Base-by-base conservation (phyloP, 768 basidiomycete species). In the Rhizopogon salebrosus region DNA sequence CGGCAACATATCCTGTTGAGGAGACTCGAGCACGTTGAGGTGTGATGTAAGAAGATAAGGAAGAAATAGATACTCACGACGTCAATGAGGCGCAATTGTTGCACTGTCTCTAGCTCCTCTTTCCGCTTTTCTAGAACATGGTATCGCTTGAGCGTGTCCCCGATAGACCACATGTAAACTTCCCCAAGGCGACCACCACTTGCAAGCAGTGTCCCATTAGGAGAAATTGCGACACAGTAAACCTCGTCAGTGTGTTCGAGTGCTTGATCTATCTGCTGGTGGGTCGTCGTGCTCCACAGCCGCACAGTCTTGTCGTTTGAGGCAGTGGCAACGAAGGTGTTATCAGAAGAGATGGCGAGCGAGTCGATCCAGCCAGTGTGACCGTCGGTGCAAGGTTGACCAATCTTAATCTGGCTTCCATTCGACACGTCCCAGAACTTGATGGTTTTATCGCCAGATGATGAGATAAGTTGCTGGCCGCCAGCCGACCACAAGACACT, bases 401-500 rank as follows among this genome's bases (percentile, higher is more conserved):
- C n/a, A n/a, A n/a, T n/a, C n/a, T 63, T 63, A 48, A 69, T 42
- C 46, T 67, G 67, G 14, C 65, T 57, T 7, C 65, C 65, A 1
- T 58, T 60, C 55, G 61, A 39, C 56, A 56, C 60, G 49, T 67
- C 62, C 67, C 65, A 68, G 31, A 67, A 49, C 22, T 64, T 65
- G 29, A 67, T 56, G 1, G 64, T 66, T 11, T 59, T 65, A 39
- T 66, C 67, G 54, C 59, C 61, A 14, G 63, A 56, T 1, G 64
- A 63, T 36, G 65, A 68, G 48, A 63, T 56, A 51, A 66, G 56
- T 7, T 49, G 58, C 6, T 54, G 60, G 35, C 64, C 66, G 50
- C 70, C 62, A 8, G 64, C 62, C 8, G 64, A 59, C 52, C 67
- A 70, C 10, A 55, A 51, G 53, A 70, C 64, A 46, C 64, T 66